Evolutionary conservation across 2,329 filamentous ascomycete genomes (phyloP), one percentile per base, ranked within the genome.

Genomic region (Hymenoscyphus salicellus): DNA sequence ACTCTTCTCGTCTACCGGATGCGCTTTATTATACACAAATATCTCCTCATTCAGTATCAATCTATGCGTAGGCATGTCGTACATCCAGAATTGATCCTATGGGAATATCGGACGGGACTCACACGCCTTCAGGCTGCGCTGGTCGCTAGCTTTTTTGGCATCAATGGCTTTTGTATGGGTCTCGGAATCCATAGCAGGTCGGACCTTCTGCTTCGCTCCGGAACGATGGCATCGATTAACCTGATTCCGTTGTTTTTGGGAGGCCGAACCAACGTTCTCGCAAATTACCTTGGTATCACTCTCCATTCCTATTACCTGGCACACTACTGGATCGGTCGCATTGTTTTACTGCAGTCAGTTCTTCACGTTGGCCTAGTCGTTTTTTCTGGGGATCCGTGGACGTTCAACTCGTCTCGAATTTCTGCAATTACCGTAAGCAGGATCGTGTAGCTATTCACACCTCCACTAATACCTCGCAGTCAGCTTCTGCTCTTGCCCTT

Each of bases 181-280:
- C 30, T 67, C 52, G 49, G 52, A 5, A 52, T 66, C 17, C 46
- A 43, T 17, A 60, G n/a, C 10, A 49, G 8, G 2, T 56, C 62
- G 63, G 65, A 70, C 20, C 30, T 69, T 49, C 63, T 65, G 16
- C 52, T 20, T 32, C 55, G 70, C 11, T 58, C 61, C 17, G 64
- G 67, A 5, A 52, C 64, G 11, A 61, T 71, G 59, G 63, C 69
- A 14, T 57, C 60, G 5, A 41, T 70, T 11, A 72, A 72, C 38
- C 26, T 70, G 20, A 60, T 69, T 32, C 69, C 66, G 5, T 62
- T 72, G 0, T 72, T 70, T 38, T 61, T 67, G 3, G 66, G 65
- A 46, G 66, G 66, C 7, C 49, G 63, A 2, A 68, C 63, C 3
- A 72, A 58, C 38, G n/a, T 66, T 4, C 16, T 69, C 0, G 56